Evolutionary conservation across 2,329 filamentous ascomycete genomes (phyloP).

Genomic region (Ceratocystis papillata): DNA sequence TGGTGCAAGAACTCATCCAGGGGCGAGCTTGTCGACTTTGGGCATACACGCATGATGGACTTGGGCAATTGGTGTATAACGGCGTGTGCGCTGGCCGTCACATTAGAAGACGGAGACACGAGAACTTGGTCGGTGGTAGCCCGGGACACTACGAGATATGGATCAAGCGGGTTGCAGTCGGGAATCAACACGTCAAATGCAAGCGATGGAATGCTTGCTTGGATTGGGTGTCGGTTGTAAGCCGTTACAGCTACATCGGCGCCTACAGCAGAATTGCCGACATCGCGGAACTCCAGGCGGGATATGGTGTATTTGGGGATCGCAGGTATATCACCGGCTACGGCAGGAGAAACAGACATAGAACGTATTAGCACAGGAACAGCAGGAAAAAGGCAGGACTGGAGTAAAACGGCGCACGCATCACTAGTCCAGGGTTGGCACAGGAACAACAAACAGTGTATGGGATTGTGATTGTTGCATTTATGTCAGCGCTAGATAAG

Average conservation of each 20-base stretch:
- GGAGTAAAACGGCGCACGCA: neutral
- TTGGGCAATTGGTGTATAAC: slow-evolving; percentile 64
- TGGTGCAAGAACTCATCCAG: slow-evolving; percentile 69
- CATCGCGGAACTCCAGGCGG: slow-evolving; percentile 67
- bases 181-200: slow-evolving; percentile 77
- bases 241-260: slow-evolving; percentile 66
- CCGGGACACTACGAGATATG: slow-evolving; percentile 67
- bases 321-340: slow-evolving; percentile 59
- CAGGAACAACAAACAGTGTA: slow-evolving; percentile 11
- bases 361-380: slow-evolving; percentile 27
- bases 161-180: slow-evolving; percentile 61
- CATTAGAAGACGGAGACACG: slow-evolving; percentile 55
- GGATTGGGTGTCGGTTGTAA: slow-evolving; percentile 67
- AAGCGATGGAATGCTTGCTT: slow-evolving; percentile 65
- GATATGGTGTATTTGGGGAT: slow-evolving; percentile 77
- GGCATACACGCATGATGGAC: slow-evolving; percentile 61
- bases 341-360: slow-evolving; percentile 30
- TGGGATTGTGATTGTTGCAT: neutral
- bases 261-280: slow-evolving; percentile 57
- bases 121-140: slow-evolving; percentile 57
- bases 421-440: slow-evolving; percentile 3
- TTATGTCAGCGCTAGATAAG: slow-evolving; percentile 27
- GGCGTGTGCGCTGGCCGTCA: slow-evolving; percentile 60
- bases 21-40: slow-evolving; percentile 66
- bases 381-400: slow-evolving; percentile 12